Conservation (phyloP, 148 eudicot genomes). For the Suaeda aralocaspica region DNA sequence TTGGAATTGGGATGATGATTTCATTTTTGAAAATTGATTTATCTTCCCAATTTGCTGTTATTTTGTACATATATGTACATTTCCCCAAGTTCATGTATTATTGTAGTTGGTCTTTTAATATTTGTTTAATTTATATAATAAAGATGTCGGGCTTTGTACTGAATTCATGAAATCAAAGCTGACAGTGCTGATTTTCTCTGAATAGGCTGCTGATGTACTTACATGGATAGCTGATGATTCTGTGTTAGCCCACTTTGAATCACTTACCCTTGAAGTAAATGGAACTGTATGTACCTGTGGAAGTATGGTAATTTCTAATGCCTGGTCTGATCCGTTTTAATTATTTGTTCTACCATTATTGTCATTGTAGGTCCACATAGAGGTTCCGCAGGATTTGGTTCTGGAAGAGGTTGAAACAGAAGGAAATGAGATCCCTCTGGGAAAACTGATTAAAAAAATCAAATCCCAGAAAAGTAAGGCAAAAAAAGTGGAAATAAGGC, state of each 20-base stretch:
- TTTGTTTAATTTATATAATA: constrained; percentile 1
- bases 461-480: constrained; percentile 80
- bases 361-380: constrained; percentile 51
- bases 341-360: constrained; percentile 12
- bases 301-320: neutral
- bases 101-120: neutral
- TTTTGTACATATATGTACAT: neutral
- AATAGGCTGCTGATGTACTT: constrained; percentile 50
- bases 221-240: constrained; percentile 83
- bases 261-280: constrained; percentile 64
- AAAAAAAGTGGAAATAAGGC: constrained; percentile 43
- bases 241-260: constrained; percentile 66
- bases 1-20: no score
- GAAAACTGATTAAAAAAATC: constrained; percentile 69
- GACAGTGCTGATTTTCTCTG: constrained; percentile 15
- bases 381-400: constrained; percentile 53
- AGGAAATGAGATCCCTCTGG: constrained; percentile 85
- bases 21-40: no score
- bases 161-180: neutral
- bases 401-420: constrained; percentile 65
- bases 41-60: no score
- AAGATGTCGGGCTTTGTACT: neutral
- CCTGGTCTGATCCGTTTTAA: constrained; percentile 14
- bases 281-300: constrained; percentile 51
- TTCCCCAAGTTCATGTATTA: neutral